These are phyloP conservation scores for Barnettozyma pratensis DNA, from an alignment of 805 yeast genomes.

Conservation along the genomic window DNA sequence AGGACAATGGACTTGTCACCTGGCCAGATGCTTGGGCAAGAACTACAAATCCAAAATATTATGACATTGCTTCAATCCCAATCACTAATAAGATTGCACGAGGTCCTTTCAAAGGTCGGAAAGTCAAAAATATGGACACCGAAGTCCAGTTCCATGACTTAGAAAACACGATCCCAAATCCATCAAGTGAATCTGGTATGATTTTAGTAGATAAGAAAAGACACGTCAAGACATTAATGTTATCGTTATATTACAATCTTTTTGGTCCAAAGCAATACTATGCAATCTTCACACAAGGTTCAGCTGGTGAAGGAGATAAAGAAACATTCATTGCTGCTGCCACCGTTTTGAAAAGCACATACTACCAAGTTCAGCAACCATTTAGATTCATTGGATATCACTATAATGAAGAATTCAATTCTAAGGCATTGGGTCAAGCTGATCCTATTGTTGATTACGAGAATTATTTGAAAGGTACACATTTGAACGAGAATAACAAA, in stretches of 20 bases:
- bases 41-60: slow-evolving; percentile 56
- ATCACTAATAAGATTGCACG: slow-evolving; percentile 32
- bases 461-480: slow-evolving; percentile 19
- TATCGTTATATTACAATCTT: slow-evolving; percentile 54
- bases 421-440: slow-evolving; percentile 40
- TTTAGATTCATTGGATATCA: slow-evolving; percentile 34
- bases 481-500: slow-evolving; percentile 14
- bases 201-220: slow-evolving; percentile 48
- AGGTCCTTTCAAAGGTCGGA: slow-evolving; percentile 29
- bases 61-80: slow-evolving; percentile 42
- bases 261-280: slow-evolving; percentile 57
- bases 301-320: slow-evolving; percentile 73
- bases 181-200: slow-evolving; percentile 63
- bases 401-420: slow-evolving; percentile 19
- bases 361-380: slow-evolving; percentile 39
- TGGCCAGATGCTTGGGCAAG: slow-evolving; percentile 76
- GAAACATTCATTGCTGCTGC: slow-evolving; percentile 67
- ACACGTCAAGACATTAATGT: slow-evolving; percentile 46
- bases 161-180: slow-evolving; percentile 55
- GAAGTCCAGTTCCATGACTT: slow-evolving; percentile 46
- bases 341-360: slow-evolving; percentile 38
- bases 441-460: slow-evolving; percentile 30
- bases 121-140: slow-evolving; percentile 15
- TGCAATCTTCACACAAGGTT: slow-evolving; percentile 59
- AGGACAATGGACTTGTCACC: slow-evolving; percentile 39